Percentiles rank a stretch among this genome's conserved stretches.
These are phyloP conservation scores for Globisporangium orthogonon DNA, from an alignment of 352 stramenopile species.

Conservation along the genomic window DNA sequence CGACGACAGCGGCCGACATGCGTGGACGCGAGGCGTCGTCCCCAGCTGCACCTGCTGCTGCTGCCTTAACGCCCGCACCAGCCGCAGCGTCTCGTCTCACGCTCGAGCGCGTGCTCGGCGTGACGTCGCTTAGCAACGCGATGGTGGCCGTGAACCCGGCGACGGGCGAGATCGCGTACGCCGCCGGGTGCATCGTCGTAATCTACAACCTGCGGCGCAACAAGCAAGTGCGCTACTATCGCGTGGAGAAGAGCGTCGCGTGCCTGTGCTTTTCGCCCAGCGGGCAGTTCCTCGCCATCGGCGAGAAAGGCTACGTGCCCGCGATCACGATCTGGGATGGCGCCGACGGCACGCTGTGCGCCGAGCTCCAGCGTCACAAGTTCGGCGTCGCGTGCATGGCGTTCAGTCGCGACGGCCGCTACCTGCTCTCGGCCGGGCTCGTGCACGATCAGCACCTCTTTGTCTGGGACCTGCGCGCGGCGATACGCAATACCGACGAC, in stretches of 20 bases:
- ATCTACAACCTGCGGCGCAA: slow-evolving; percentile 84
- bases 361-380: slow-evolving; percentile 76
- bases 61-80: not conserved
- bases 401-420: slow-evolving; percentile 59
- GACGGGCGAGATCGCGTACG: slow-evolving; percentile 81
- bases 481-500: not conserved
- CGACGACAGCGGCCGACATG: slow-evolving; percentile 6
- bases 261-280: slow-evolving; percentile 80
- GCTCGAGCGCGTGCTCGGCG: slow-evolving; percentile 73
- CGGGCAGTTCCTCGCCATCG: slow-evolving; percentile 80
- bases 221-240: slow-evolving; percentile 87
- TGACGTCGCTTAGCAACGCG: slow-evolving; percentile 68
- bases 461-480: slow-evolving; percentile 49
- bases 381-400: slow-evolving; percentile 79
- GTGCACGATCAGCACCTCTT: slow-evolving; percentile 82
- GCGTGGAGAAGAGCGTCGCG: slow-evolving; percentile 78
- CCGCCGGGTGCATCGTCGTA: slow-evolving; percentile 86
- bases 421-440: slow-evolving; percentile 64
- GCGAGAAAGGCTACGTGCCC: slow-evolving; percentile 80
- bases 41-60: not conserved
- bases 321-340: slow-evolving; percentile 87
- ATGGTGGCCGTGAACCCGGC: slow-evolving; percentile 71
- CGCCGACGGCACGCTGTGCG: slow-evolving; percentile 64
- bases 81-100: slow-evolving; percentile 42
- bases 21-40: not conserved